These are phyloP conservation scores for Chloranthus sessilifolius DNA, from an alignment of 164 flowering plant genomes.

Conservation along the genomic window DNA sequence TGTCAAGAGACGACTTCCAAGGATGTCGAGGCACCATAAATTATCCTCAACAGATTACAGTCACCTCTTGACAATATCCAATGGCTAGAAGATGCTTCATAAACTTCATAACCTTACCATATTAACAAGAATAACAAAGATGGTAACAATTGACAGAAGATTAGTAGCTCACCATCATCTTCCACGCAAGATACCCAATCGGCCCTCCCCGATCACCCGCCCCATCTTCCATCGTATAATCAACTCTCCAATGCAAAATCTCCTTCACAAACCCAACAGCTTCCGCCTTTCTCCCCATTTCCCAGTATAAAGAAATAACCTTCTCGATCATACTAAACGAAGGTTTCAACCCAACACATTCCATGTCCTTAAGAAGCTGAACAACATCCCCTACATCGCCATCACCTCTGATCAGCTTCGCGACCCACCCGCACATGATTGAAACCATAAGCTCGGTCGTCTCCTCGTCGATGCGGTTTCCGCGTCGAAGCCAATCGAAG, in stretches of 20 bases:
- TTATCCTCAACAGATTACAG: too few relatives aligned
- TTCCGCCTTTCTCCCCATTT: constrained; percentile 51
- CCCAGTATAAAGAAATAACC: constrained; percentile 86
- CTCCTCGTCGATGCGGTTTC: constrained; percentile 82
- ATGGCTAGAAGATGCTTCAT: too few relatives aligned
- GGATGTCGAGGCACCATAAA: too few relatives aligned
- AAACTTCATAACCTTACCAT: too few relatives aligned
- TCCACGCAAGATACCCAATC: constrained; percentile 93
- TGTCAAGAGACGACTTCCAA: too few relatives aligned
- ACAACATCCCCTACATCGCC: constrained; percentile 59
- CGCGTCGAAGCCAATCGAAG: constrained; percentile 87
- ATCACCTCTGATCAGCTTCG: constrained; percentile 61
- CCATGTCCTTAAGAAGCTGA: constrained; percentile 88
- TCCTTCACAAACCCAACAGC: constrained; percentile 71
- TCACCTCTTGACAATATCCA: too few relatives aligned
- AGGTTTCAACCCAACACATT: constrained; percentile 84
- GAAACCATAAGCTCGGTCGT: constrained; percentile 96
- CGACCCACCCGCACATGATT: constrained; percentile 86
- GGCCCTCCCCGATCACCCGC: constrained; percentile 76
- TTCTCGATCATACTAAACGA: constrained; percentile 89
- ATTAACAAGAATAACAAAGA: too few relatives aligned
- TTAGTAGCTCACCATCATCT: constrained; percentile 95
- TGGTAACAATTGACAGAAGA: constrained; percentile 2
- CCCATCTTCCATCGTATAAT: constrained; percentile 28
- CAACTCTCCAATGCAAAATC: constrained; percentile 52